phyloP scores from a whole-genome alignment of 306 rosid genomes.

The Vicia villosa region DNA sequence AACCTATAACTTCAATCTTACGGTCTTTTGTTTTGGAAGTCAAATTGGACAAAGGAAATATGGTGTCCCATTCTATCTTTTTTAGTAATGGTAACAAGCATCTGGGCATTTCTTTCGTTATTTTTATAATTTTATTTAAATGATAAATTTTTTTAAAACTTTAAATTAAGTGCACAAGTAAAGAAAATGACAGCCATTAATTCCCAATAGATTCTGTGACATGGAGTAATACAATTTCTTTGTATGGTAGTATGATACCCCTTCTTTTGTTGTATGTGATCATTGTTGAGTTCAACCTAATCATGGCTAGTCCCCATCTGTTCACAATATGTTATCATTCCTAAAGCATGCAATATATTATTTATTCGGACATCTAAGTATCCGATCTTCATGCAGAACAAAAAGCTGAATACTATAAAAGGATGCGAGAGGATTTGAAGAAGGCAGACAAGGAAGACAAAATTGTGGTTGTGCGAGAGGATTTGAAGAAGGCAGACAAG shows the following conservation, averaged over 20 bases:
- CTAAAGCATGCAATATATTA: background rate
- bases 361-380: too few species aligned
- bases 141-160: background rate
- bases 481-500: too few species aligned
- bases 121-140: conserved; percentile 10
- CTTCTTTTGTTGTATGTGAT: conserved; percentile 17
- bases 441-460: conserved; percentile 83
- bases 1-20: background rate
- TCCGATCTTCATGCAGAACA: conserved; percentile 49
- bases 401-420: conserved; percentile 69
- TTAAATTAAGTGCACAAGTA: background rate
- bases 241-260: background rate
- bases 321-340: background rate
- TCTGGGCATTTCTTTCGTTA: conserved; percentile 1
- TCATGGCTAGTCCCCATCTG: background rate
- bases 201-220: background rate
- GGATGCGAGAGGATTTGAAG: conserved; percentile 73
- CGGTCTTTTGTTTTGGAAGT: background rate
- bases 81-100: background rate
- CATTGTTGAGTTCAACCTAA: conserved; percentile 18
- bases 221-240: background rate
- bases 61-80: conserved; percentile 12
- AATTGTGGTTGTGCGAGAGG: too few species aligned
- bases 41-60: conserved; percentile 4
- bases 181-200: background rate